Evolutionary conservation across 2,329 filamentous ascomycete genomes (phyloP).

Genomic region (Triangularia verruculosa): DNA sequence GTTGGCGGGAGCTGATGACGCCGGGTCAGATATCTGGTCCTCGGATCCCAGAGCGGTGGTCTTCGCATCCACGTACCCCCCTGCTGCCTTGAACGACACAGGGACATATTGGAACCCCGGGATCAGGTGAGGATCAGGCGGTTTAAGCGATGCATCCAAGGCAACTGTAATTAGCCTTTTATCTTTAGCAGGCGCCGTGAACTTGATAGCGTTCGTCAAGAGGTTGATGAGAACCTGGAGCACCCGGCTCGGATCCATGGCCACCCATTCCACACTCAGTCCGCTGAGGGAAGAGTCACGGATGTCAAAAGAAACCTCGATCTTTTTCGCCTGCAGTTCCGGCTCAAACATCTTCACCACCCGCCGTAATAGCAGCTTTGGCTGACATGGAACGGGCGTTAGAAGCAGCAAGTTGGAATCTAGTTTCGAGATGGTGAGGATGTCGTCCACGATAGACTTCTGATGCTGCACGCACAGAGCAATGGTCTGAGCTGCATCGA

Average conservation of each 20-base stretch:
- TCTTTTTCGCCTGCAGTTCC: conserved; percentile 66
- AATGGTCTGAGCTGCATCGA: conserved; percentile 75
- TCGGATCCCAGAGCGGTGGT: not conserved
- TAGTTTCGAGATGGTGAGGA: conserved; percentile 70
- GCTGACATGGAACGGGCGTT: conserved; percentile 66
- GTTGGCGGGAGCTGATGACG: conserved; percentile 33
- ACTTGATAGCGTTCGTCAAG: conserved; percentile 78
- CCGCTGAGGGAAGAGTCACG: conserved; percentile 57
- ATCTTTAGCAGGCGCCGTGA: conserved; percentile 51
- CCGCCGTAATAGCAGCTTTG: conserved; percentile 62
- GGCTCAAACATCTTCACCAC: conserved; percentile 77
- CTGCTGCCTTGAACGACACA: conserved; percentile 2
- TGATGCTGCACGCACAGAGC: conserved; percentile 76
- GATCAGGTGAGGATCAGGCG: conserved; percentile 30
- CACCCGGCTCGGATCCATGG: conserved; percentile 69
- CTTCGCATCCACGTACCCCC: not conserved
- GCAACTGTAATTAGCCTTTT: conserved; percentile 45
- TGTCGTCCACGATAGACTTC: conserved; percentile 74
- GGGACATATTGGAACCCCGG: conserved; percentile 35
- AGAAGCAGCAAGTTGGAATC: conserved; percentile 72
- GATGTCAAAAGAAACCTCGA: conserved; percentile 62
- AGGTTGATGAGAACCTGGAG: conserved; percentile 79
- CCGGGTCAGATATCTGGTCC: conserved; percentile 23
- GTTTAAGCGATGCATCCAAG: conserved; percentile 44
- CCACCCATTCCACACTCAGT: conserved; percentile 61